Evolutionary conservation across 768 basidiomycete species (phyloP).

Genomic region (Rhodotorula babjevae): DNA sequence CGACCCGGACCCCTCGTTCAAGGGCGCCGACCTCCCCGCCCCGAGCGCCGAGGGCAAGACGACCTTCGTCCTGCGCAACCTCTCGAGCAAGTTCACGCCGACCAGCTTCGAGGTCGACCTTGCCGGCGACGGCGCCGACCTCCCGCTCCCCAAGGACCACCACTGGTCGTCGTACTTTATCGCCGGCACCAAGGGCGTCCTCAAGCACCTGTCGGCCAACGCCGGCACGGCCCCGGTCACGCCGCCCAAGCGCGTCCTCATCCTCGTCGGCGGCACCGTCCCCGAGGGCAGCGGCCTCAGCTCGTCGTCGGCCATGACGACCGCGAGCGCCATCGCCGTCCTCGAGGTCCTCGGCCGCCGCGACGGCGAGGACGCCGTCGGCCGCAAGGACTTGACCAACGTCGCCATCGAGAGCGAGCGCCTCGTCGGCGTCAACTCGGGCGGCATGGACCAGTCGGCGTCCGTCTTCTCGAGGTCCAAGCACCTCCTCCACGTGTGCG

Average conservation of each 20-base stretch:
- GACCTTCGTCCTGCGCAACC: conserved; percentile 37
- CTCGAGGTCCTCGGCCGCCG: conserved; percentile 60
- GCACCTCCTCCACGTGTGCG: conserved; percentile 53
- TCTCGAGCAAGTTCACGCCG: conserved; percentile 35
- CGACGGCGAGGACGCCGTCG: conserved; percentile 56
- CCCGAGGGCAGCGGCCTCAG: conserved; percentile 79
- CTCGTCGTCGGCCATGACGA: conserved; percentile 84
- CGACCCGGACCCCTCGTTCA: not conserved
- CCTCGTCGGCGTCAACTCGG: conserved; percentile 46
- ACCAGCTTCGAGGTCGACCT: conserved; percentile 37
- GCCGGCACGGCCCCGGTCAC: not conserved
- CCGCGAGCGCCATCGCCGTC: conserved; percentile 76
- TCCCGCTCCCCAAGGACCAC: conserved; percentile 20
- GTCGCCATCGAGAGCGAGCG: conserved; percentile 67
- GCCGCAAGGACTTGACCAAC: conserved; percentile 67
- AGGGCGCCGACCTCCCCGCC: not conserved
- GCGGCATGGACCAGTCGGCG: conserved; percentile 79
- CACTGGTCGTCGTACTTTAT: conserved; percentile 42
- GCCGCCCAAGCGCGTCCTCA: conserved; percentile 12
- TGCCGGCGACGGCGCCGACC: conserved; percentile 7
- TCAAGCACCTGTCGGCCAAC: conserved; percentile 14
- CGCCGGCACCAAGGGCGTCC: conserved; percentile 35
- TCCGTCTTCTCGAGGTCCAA: conserved; percentile 70
- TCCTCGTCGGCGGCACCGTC: conserved; percentile 58
- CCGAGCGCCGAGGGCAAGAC: conserved; percentile 14